Evolutionary conservation across 1,139 yeast genomes (phyloP).

Genomic region (Suhomyces wounanorum): DNA sequence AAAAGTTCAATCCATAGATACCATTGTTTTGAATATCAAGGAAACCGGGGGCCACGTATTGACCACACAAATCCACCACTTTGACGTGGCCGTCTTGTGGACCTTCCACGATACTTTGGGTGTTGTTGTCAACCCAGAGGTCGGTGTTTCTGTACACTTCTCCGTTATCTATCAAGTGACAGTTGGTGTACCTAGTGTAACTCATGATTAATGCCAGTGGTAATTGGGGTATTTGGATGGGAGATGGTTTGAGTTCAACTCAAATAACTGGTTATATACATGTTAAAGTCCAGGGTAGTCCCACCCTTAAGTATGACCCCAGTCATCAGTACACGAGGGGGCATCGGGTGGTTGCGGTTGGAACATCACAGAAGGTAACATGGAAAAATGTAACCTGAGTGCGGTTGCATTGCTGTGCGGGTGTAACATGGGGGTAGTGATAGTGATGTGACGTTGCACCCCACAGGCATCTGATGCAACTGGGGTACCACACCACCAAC

Average conservation of each 20-base stretch:
- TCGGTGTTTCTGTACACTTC: slow-evolving; percentile 39
- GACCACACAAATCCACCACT: slow-evolving; percentile 50
- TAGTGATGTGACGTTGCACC: slow-evolving; percentile 7
- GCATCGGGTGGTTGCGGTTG: slow-evolving; percentile 3
- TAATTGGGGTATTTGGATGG: background rate
- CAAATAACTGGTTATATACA: background rate
- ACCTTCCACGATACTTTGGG: slow-evolving; percentile 47
- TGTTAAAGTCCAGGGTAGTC: background rate
- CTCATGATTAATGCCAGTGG: slow-evolving; percentile 9
- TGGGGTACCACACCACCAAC: background rate
- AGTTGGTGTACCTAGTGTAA: slow-evolving; percentile 45
- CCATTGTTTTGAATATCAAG: slow-evolving; percentile 66
- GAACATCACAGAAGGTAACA: slow-evolving; percentile 1
- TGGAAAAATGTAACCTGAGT: slow-evolving; percentile 11
- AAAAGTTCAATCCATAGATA: slow-evolving; percentile 59
- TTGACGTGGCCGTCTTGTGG: slow-evolving; percentile 23
- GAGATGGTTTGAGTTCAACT: background rate
- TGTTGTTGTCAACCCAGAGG: slow-evolving; percentile 46
- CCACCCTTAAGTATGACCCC: slow-evolving; percentile 1
- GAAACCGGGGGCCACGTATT: slow-evolving; percentile 58
- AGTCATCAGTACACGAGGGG: background rate
- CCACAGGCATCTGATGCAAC: background rate
- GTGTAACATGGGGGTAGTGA: background rate
- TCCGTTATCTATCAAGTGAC: slow-evolving; percentile 56
- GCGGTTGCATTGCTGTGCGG: slow-evolving; percentile 7